Evolutionary conservation across 495 filamentous ascomycete genomes (phyloP), one percentile per base, ranked within the genome.

Genomic region (Trichocladium uniseriatum): DNA sequence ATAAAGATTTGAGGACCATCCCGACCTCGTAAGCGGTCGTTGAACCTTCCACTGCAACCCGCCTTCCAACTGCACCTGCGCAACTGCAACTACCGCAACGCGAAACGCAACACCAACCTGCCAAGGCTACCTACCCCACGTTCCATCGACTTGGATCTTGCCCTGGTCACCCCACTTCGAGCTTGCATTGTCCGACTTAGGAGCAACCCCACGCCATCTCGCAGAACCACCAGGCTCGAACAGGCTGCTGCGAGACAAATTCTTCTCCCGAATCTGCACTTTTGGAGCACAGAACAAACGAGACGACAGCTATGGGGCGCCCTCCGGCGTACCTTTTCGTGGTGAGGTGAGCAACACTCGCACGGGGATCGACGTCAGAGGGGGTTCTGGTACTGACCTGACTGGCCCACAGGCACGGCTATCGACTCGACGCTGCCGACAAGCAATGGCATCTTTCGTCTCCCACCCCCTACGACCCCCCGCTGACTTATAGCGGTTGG

Each of bases 361-460:
- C 24, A n/a, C n/a, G n/a, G n/a, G n/a, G n/a, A 18, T 29, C 8
- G 2, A 27, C 22, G 21, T 4, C 8, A 13, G 32, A 18, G 15
- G 24, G 41, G 15, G n/a, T 38, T 32, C 22, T 19, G 14, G 14
- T 11, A 20, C 14, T 43, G 13, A 16, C 34, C 38, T 43, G 16
- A 40, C 40, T 14, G 6, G 27, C 19, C 19, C 45, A 15, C 54
- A 95, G 89, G 64, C 92, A 99, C 65, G 92, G 92, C 53, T 82
- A 88, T 36, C 83, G 92, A 32, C 81, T 99, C 28, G 92, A 99
- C 64, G 86, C 87, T 38, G 87, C 89, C 51, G 89, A 97, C 70
- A 86, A 87, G 60, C 77, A 88, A 65, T 99, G 92, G 92, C 89
- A 96, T 68, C 74, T 95, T 11, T 83, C 86, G n/a, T 94, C 94